Evolutionary conservation across 2,329 filamentous ascomycete species (phyloP).

Genomic region (Aspergillus floridensis): DNA sequence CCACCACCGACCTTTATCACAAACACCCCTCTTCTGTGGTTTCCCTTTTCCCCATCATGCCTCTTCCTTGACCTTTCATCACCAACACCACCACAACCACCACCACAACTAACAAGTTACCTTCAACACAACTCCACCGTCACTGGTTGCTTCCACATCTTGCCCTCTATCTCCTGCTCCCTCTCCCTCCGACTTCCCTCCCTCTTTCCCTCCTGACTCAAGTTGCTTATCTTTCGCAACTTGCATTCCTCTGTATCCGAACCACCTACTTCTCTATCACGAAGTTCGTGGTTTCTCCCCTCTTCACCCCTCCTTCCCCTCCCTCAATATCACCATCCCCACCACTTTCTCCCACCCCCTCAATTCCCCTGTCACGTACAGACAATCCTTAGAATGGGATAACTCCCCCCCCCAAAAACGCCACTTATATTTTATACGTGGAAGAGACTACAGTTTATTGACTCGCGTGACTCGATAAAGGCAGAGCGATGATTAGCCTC

Average conservation of each 20-base stretch:
- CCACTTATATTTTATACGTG: conserved; percentile 8
- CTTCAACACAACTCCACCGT: background rate
- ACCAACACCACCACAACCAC: background rate
- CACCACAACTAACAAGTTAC: background rate
- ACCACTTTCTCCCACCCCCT: background rate
- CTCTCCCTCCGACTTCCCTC: background rate
- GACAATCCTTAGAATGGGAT: background rate
- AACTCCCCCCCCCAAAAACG: background rate
- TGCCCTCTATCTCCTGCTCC: background rate
- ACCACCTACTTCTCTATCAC: conserved; percentile 3
- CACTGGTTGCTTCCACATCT: background rate
- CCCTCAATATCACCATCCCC: background rate
- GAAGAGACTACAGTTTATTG: conserved; percentile 20
- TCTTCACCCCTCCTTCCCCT: background rate
- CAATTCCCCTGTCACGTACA: background rate
- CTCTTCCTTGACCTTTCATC: conserved; percentile 1
- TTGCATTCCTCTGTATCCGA: background rate
- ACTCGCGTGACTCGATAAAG: conserved; percentile 31
- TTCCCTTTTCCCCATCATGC: conserved; percentile 4
- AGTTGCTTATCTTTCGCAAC: conserved; percentile 5
- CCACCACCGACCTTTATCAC: background rate
- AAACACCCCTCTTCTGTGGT: conserved; percentile 2
- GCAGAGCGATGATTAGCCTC: conserved; percentile 46
- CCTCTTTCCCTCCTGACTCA: background rate
- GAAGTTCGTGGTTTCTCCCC: background rate